Percentiles rank a stretch among this genome's conserved stretches.
These are phyloP conservation scores for Metarhizium guizhouense DNA, from an alignment of 2,329 filamentous ascomycete species.

Conservation along the genomic window DNA sequence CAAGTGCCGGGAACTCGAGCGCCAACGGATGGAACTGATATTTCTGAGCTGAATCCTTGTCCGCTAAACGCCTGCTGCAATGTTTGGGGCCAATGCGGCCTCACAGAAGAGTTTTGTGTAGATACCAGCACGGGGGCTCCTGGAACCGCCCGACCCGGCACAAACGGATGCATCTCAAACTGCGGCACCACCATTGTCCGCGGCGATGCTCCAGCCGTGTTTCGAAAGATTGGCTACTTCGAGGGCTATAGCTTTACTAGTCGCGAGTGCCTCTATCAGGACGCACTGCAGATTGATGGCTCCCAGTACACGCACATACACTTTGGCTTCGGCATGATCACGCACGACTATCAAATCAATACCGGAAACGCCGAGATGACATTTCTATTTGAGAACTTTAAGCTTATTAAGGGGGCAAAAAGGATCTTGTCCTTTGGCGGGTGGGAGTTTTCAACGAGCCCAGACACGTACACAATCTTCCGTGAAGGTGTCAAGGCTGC, in stretches of 20 bases:
- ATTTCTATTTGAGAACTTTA: slow-evolving; percentile 21
- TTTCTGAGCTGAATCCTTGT: slow-evolving; percentile 35
- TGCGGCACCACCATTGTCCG: slow-evolving; percentile 24
- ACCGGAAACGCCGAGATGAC: slow-evolving; percentile 12
- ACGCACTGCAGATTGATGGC: slow-evolving; percentile 14
- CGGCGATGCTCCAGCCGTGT: slow-evolving; percentile 14
- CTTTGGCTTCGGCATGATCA: slow-evolving; percentile 22
- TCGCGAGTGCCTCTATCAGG: slow-evolving; percentile 21
- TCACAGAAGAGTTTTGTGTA: slow-evolving; percentile 33
- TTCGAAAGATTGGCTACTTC: slow-evolving; percentile 22
- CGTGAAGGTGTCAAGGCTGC: slow-evolving; percentile 18
- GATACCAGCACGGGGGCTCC: slow-evolving; percentile 16
- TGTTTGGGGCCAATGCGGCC: slow-evolving; percentile 35
- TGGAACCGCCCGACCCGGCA: slow-evolving; percentile 15
- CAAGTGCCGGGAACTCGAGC: slow-evolving; percentile 27
- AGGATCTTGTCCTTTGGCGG: slow-evolving; percentile 27
- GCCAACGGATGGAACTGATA: slow-evolving; percentile 20
- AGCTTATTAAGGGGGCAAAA: slow-evolving; percentile 18
- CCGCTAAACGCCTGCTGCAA: slow-evolving; percentile 33
- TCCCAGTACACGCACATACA: slow-evolving; percentile 23
- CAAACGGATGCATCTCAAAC: slow-evolving; percentile 20
- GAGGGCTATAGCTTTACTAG: slow-evolving; percentile 20
- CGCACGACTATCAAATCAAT: slow-evolving; percentile 9
- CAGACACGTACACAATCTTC: slow-evolving; percentile 17
- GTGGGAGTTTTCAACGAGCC: slow-evolving; percentile 22